phyloP scores from a whole-genome alignment of 768 basidiomycete genomes.

The Boletales sp. region DNA sequence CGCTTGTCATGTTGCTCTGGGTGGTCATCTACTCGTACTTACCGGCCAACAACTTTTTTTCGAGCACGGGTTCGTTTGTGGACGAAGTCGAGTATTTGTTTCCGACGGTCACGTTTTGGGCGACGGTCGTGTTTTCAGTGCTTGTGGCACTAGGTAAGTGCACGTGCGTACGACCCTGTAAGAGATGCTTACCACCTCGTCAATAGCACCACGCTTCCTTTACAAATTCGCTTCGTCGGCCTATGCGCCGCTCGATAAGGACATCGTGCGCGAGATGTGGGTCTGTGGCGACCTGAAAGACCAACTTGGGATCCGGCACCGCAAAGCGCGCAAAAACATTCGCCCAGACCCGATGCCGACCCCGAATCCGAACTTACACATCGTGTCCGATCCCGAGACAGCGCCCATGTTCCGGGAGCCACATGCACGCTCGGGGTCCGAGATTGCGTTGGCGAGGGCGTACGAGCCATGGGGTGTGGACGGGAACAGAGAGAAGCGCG shows the following conservation, averaged over 20 bases:
- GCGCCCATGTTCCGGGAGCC: constrained; percentile 69
- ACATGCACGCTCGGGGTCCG: constrained; percentile 64
- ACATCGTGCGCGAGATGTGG: constrained; percentile 92
- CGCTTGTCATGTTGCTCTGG: constrained; percentile 82
- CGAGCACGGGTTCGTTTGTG: constrained; percentile 66
- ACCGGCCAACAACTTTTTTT: constrained; percentile 66
- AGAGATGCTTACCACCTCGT: not conserved
- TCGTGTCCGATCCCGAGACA: constrained; percentile 45
- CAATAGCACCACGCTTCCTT: constrained; percentile 74
- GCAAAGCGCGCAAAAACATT: constrained; percentile 47
- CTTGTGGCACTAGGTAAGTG: constrained; percentile 68
- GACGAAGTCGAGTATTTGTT: constrained; percentile 73
- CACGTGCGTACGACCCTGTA: not conserved
- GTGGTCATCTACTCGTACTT: constrained; percentile 86
- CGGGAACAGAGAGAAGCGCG: constrained; percentile 10
- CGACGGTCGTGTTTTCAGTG: constrained; percentile 65
- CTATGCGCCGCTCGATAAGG: constrained; percentile 81
- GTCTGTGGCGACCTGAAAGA: constrained; percentile 81
- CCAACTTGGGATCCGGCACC: constrained; percentile 66
- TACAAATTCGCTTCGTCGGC: constrained; percentile 66
- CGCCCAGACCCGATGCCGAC: not conserved
- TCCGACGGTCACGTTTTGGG: constrained; percentile 81
- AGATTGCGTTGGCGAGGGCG: constrained; percentile 37
- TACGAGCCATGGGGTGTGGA: constrained; percentile 43
- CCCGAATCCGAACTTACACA: too few species aligned